A percentile compares a stretch with the other conserved stretches of the same genome.
phyloP scores from a whole-genome alignment of 1,284 basidiomycete genomes.

The Sparassis latifolia region DNA sequence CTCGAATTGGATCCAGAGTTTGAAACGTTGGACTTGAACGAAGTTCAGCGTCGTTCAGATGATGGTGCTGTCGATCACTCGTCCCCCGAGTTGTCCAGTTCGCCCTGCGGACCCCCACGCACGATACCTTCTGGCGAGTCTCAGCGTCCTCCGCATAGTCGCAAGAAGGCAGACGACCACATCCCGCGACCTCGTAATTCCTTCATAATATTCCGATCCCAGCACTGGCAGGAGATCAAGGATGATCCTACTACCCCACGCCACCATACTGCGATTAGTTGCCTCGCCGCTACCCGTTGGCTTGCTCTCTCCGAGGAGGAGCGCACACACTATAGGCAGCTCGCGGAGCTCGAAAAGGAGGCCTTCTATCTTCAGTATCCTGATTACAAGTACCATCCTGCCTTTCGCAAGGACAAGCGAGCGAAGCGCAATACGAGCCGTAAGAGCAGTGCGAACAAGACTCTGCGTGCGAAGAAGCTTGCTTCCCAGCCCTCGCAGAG shows the following conservation, averaged over 20 bases:
- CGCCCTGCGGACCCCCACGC: slow-evolving; percentile 5
- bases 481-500: too few species aligned
- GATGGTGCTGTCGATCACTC: not conserved
- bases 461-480: too few species aligned
- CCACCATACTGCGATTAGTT: slow-evolving; percentile 47
- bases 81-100: not conserved
- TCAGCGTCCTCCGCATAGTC: slow-evolving; percentile 32
- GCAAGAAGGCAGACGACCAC: slow-evolving; percentile 35
- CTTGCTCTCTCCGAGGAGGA: slow-evolving; percentile 28
- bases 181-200: slow-evolving; percentile 78
- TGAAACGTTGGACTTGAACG: not conserved
- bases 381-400: slow-evolving; percentile 49
- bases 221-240: slow-evolving; percentile 50
- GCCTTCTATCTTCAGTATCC: slow-evolving; percentile 46
- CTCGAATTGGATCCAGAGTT: slow-evolving; percentile 7
- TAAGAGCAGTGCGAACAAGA: slow-evolving; percentile 11
- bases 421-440: slow-evolving; percentile 22
- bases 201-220: slow-evolving; percentile 78
- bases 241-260: slow-evolving; percentile 28
- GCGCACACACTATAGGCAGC: slow-evolving; percentile 32
- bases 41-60: not conserved
- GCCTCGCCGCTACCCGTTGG: slow-evolving; percentile 42
- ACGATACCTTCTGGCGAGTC: slow-evolving; percentile 4
- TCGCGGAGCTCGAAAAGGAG: slow-evolving; percentile 42
- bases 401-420: slow-evolving; percentile 22